Conservation (phyloP, 1,139 yeast species). For the Magnusiomyces magnusii region DNA sequence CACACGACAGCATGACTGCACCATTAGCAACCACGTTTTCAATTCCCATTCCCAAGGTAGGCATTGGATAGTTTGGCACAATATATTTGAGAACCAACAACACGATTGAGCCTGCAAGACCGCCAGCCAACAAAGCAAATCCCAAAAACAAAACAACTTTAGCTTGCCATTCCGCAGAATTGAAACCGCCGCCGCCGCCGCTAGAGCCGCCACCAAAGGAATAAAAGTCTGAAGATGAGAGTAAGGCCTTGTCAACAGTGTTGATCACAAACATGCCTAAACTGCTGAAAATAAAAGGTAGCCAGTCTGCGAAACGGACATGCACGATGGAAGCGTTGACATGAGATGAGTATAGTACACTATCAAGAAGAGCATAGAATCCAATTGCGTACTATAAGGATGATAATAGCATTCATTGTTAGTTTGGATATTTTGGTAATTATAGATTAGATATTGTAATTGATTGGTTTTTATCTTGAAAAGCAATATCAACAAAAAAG, state of each 20-base stretch:
- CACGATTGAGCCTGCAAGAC: constrained; percentile 86
- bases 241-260: constrained; percentile 77
- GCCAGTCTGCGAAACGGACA: constrained; percentile 84
- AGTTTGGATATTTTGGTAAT: too few relatives aligned
- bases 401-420: too few relatives aligned
- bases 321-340: constrained; percentile 82
- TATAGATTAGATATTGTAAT: too few relatives aligned
- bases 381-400: constrained; percentile 78
- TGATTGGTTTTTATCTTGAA: too few relatives aligned
- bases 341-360: constrained; percentile 69
- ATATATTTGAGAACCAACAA: constrained; percentile 79
- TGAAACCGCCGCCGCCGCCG: constrained; percentile 31
- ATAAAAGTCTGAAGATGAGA: constrained; percentile 45
- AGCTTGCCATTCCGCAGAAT: constrained; percentile 84
- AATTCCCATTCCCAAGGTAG: constrained; percentile 92
- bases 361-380: constrained; percentile 83
- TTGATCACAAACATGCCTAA: constrained; percentile 89
- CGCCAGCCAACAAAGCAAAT: constrained; percentile 87
- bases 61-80: constrained; percentile 68
- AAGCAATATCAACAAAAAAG: background rate
- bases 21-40: constrained; percentile 78
- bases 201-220: constrained; percentile 42
- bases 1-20: constrained; percentile 79
- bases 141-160: constrained; percentile 85
- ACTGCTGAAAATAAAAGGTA: constrained; percentile 82